Percentiles rank a stretch among this genome's conserved stretches.
Evolutionary conservation across 352 stramenopile species (phyloP).

Genomic region (Pythium utonaiense): DNA sequence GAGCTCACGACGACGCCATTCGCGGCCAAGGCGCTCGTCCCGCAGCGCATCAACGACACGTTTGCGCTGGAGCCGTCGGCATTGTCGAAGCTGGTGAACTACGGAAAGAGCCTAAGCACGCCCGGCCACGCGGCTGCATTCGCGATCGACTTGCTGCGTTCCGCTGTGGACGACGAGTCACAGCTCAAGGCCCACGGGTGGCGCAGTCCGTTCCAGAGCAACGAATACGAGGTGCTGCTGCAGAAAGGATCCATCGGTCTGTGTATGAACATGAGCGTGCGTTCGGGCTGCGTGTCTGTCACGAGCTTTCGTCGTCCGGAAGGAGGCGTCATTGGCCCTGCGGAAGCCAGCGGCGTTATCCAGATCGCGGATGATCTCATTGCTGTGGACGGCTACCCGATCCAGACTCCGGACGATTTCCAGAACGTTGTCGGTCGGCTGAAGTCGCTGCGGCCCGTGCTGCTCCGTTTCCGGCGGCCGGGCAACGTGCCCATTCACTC

Average conservation of each 20-base stretch:
- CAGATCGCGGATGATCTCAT: constrained; percentile 74
- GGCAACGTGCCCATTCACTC: constrained; percentile 20
- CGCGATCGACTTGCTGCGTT: constrained; percentile 64
- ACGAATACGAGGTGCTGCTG: constrained; percentile 85
- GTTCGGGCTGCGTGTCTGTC: constrained; percentile 71
- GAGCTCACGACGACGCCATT: constrained; percentile 56
- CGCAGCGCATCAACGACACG: constrained; percentile 60
- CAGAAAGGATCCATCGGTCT: constrained; percentile 85
- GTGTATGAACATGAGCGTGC: constrained; percentile 90
- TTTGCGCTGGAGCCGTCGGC: constrained; percentile 49
- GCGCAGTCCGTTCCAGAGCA: constrained; percentile 53
- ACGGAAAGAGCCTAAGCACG: constrained; percentile 60
- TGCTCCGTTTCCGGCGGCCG: constrained; percentile 77
- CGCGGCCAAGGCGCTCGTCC: constrained; percentile 47
- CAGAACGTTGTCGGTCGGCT: constrained; percentile 73
- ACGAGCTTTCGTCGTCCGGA: constrained; percentile 81
- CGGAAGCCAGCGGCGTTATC: constrained; percentile 81
- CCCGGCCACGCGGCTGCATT: constrained; percentile 62
- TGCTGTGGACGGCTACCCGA: constrained; percentile 73
- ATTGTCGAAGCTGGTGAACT: constrained; percentile 42
- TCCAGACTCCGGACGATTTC: constrained; percentile 81
- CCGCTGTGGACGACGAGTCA: constrained; percentile 35
- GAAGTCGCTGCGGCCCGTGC: constrained; percentile 73
- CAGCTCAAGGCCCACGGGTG: constrained; percentile 48
- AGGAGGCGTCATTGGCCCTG: constrained; percentile 67